Evolutionary conservation across 2,329 filamentous ascomycete genomes (phyloP).

Genomic region (Alternaria sp.): DNA sequence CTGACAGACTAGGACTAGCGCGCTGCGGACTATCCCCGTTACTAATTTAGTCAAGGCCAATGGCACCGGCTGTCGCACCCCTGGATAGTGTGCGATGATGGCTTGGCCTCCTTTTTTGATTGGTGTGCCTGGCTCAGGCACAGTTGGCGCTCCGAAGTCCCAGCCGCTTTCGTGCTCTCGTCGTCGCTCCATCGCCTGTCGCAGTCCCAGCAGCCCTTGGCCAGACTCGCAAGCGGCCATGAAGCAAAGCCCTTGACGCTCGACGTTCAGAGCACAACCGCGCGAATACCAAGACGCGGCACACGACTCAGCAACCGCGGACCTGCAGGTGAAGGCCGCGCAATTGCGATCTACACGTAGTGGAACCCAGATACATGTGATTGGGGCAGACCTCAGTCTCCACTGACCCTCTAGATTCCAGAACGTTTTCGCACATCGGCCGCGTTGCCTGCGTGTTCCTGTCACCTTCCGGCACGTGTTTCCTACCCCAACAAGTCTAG

Average conservation of each 20-base stretch:
- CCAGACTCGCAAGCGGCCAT: conserved; percentile 19
- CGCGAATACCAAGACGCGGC: background rate
- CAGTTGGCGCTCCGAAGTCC: conserved; percentile 28
- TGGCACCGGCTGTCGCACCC: conserved; percentile 31
- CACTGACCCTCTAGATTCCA: conserved; percentile 29
- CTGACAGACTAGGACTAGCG: conserved; percentile 22
- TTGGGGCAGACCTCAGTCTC: conserved; percentile 27
- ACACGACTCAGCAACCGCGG: conserved; percentile 7
- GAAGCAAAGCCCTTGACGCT: conserved; percentile 19
- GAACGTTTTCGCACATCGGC: conserved; percentile 28
- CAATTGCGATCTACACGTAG: conserved; percentile 41
- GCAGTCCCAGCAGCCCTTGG: conserved; percentile 8
- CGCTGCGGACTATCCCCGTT: conserved; percentile 29
- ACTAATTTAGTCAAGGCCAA: conserved; percentile 37
- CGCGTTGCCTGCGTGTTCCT: conserved; percentile 22
- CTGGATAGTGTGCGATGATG: conserved; percentile 11
- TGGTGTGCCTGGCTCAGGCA: conserved; percentile 46
- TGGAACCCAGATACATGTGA: conserved; percentile 24
- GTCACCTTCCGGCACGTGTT: conserved; percentile 17
- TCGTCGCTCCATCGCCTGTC: conserved; percentile 26
- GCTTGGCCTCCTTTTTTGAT: conserved; percentile 20
- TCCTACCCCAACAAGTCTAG: conserved; percentile 29
- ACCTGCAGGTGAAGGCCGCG: conserved; percentile 27
- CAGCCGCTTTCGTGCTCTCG: conserved; percentile 14
- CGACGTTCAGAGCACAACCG: conserved; percentile 5